Evolutionary conservation across 257 asterid genomes (phyloP).

Genomic region (Rhazya stricta): DNA sequence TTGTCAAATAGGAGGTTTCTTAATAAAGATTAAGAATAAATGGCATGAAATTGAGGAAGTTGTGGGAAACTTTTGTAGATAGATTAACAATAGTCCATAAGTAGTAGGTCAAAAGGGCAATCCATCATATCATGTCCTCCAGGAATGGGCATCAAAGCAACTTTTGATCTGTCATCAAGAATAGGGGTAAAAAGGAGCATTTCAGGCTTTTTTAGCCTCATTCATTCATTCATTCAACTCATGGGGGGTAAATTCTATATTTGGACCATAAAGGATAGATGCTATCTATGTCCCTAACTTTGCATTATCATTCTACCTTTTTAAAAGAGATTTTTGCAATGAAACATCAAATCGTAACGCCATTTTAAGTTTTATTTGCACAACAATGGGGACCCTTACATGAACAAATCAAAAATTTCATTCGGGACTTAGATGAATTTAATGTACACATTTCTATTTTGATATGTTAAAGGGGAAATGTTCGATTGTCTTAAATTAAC

Average conservation of each 20-base stretch:
- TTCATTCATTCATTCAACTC: background rate
- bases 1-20: too few relatives aligned
- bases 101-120: background rate
- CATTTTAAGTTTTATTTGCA: too few relatives aligned
- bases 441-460: too few relatives aligned
- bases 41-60: background rate
- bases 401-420: too few relatives aligned
- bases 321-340: too few relatives aligned
- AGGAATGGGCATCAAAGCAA: conserved; percentile 21
- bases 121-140: conserved; percentile 10
- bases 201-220: background rate
- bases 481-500: too few relatives aligned
- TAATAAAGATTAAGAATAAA: background rate
- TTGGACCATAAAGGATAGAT: background rate
- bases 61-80: background rate
- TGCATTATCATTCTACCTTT: too few relatives aligned
- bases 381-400: too few relatives aligned
- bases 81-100: background rate
- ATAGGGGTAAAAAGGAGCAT: background rate
- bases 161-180: conserved; percentile 23
- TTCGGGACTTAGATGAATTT: too few relatives aligned
- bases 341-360: too few relatives aligned
- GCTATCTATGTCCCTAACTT: conserved; percentile 1
- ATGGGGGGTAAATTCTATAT: background rate
- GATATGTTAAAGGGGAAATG: too few relatives aligned